These are phyloP conservation scores for Cephaloascus fragrans DNA, from an alignment of 805 yeast species.

Conservation along the genomic window DNA sequence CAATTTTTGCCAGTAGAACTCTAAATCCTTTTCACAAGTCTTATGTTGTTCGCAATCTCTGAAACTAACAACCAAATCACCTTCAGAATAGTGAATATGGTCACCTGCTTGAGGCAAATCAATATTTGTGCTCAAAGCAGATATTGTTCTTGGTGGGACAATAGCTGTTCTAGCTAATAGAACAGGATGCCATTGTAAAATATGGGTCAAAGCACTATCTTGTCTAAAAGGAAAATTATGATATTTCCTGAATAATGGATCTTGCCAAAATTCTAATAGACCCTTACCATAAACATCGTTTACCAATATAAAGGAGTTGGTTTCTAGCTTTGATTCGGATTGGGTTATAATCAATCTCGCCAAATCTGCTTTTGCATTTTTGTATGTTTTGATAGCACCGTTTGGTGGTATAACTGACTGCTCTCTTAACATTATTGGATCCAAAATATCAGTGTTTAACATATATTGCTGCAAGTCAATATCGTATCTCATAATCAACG, in stretches of 20 bases:
- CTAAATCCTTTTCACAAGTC: constrained; percentile 43
- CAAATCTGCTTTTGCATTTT: constrained; percentile 42
- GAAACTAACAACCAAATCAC: constrained; percentile 62
- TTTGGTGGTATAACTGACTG: constrained; percentile 65
- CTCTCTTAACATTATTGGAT: constrained; percentile 54
- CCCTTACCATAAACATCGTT: constrained; percentile 59
- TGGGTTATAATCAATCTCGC: constrained; percentile 63
- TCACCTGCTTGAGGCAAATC: constrained; percentile 29
- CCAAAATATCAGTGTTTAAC: constrained; percentile 49
- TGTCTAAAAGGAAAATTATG: constrained; percentile 49
- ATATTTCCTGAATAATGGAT: constrained; percentile 60
- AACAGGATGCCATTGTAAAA: constrained; percentile 92
- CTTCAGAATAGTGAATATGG: constrained; percentile 40
- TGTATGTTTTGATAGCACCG: constrained; percentile 62
- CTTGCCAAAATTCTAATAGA: constrained; percentile 73
- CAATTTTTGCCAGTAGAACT: constrained; percentile 16
- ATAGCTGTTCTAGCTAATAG: constrained; percentile 64
- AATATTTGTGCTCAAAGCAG: constrained; percentile 30
- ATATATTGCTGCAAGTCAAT: constrained; percentile 53
- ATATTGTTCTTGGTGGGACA: constrained; percentile 53
- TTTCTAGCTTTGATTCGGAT: constrained; percentile 49
- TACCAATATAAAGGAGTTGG: constrained; percentile 62
- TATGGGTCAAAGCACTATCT: constrained; percentile 70
- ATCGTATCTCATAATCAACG: constrained; percentile 64
- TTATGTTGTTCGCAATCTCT: constrained; percentile 41